Base-by-base conservation (phyloP, 2,329 filamentous ascomycete genomes). In the Dactylellina cionopaga region DNA sequence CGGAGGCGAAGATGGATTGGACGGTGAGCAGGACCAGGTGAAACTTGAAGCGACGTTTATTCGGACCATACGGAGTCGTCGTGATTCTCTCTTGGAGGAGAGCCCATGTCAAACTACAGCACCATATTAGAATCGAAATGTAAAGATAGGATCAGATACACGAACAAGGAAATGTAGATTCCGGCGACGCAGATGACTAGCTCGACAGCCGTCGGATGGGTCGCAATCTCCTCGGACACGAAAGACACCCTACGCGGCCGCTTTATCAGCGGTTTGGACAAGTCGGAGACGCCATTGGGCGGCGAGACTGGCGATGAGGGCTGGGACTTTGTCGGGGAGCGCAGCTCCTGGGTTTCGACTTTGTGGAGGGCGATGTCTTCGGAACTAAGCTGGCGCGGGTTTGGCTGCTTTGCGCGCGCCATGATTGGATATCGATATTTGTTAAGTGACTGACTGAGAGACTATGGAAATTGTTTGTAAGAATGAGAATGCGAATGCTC, bases 31-130 rank as follows among this genome's bases (percentile, higher is more conserved):
- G 88, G 80, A 98, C 94, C 78, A 99, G 89, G 63, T 95, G 91
- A 81, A 92, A 97, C 75, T 90, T 92, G 86, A 96, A 99, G 77
- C 91, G 88, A 80, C 96, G 89, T 43, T 86, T 87, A 27, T 77
- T 74, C 10, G 89, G 82, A 68, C 90, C 90, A 81, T 98, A 95
- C 5, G 88, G 85, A 9, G 92, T 98, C 11, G 95, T 99, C 25
- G 95, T 98, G 78, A 99, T 92, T 78, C 95, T 92, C 82, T 99
- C 95, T 84, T 99, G 95, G 73, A 99, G 90, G 75, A 96, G 89
- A 22, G 91, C 95, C 95, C 95, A 99, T 31, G 93, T 96, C 58
- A 99, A 83, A 83, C 94, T 92, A 73, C 22, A 3, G 27, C 9
- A 17, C 9, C n/a, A 11, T 10, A 17, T 65, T 43, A 22, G 56